Evolutionary conservation across 192 early-diverging fungal species (phyloP).

Genomic region (Thamnidium elegans): DNA sequence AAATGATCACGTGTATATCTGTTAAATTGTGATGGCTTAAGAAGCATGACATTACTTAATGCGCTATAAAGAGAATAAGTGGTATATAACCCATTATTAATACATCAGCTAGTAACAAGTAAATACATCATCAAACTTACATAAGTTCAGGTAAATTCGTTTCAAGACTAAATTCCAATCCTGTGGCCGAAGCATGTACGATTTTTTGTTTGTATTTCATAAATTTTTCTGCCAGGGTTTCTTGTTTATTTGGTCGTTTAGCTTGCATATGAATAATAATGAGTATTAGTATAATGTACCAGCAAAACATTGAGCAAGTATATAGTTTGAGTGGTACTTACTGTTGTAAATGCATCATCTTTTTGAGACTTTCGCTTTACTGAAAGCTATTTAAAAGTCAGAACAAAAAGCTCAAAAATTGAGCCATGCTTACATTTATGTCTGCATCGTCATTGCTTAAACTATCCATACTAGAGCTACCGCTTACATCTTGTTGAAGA

Average conservation of each 20-base stretch:
- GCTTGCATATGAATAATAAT: not conserved
- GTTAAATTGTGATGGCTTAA: not conserved
- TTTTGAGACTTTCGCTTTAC: not conserved
- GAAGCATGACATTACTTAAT: not conserved
- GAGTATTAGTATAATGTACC: not conserved
- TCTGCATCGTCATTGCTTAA: too few relatives aligned
- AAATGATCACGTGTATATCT: not conserved
- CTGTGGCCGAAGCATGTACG: not conserved
- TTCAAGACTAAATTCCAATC: not conserved
- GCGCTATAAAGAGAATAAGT: not conserved
- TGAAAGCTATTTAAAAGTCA: too few relatives aligned
- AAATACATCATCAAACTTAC: not conserved
- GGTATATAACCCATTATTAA: not conserved
- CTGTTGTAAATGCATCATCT: not conserved
- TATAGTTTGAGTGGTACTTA: not conserved
- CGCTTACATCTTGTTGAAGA: too few relatives aligned
- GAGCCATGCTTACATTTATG: not conserved
- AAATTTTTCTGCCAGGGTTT: not conserved
- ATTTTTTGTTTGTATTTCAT: not conserved
- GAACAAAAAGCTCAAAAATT: too few relatives aligned
- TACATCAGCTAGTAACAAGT: not conserved
- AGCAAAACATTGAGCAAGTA: not conserved
- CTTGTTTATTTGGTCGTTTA: not conserved
- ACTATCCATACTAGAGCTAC: too few relatives aligned
- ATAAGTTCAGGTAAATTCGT: not conserved